phyloP scores from a whole-genome alignment of 306 rosid genomes.

The Gleditsia sinensis region DNA sequence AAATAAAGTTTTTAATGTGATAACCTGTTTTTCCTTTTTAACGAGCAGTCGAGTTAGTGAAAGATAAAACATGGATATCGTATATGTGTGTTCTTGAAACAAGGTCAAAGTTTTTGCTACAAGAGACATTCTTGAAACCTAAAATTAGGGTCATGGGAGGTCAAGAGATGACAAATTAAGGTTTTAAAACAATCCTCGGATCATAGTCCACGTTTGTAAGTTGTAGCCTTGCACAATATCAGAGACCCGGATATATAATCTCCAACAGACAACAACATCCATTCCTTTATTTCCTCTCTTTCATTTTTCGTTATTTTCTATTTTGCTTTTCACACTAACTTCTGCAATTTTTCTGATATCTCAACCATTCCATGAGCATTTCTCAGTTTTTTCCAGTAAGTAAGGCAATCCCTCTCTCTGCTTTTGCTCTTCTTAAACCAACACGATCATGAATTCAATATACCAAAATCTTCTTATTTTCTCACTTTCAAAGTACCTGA shows the following conservation, averaged over 20 bases:
- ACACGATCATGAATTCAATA: conserved; percentile 4
- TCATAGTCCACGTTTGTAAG: conserved; percentile 45
- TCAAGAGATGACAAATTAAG: conserved; percentile 38
- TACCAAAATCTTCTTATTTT: no score
- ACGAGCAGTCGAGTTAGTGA: neutral
- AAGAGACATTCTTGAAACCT: conserved; percentile 17
- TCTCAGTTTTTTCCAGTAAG: conserved; percentile 26
- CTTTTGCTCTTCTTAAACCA: neutral
- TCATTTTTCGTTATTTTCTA: conserved; percentile 13
- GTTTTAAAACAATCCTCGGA: conserved; percentile 34
- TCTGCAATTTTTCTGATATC: conserved; percentile 15
- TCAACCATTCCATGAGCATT: conserved; percentile 22
- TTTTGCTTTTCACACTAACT: conserved; percentile 20
- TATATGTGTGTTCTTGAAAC: neutral
- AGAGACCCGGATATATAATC: conserved; percentile 26
- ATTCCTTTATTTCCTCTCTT: neutral
- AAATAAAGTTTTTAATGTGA: no score
- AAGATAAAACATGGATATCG: no score
- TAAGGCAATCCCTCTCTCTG: conserved; percentile 12
- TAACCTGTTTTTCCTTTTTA: neutral
- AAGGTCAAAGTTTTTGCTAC: neutral
- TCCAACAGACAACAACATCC: conserved; percentile 24
- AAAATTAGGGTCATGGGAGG: conserved; percentile 21
- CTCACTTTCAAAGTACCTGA: neutral
- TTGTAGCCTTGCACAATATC: conserved; percentile 30